Evolutionary conservation across 2,329 filamentous ascomycete genomes (phyloP).

Genomic region (Beauveria pseudobassiana): DNA sequence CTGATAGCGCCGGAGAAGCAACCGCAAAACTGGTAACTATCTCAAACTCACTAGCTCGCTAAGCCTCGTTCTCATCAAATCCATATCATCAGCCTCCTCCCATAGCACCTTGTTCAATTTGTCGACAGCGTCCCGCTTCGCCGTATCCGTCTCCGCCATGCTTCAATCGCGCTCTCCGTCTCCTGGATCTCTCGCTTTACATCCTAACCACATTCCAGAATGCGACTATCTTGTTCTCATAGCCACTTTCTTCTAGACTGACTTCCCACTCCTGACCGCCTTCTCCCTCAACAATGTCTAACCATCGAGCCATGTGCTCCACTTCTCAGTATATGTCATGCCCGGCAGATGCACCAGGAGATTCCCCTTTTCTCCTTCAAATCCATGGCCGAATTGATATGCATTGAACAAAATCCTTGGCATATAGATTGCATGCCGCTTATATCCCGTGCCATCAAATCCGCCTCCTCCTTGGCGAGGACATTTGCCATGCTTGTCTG

Average conservation of each 20-base stretch:
- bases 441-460: not conserved
- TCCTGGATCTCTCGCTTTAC: not conserved
- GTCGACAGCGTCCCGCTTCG: not conserved
- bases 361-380: too few relatives aligned
- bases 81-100: not conserved
- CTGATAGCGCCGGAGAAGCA: too few relatives aligned
- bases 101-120: not conserved
- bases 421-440: not conserved
- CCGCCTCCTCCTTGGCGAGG: not conserved
- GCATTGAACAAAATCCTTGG: too few relatives aligned
- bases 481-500: not conserved
- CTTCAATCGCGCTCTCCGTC: not conserved
- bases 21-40: too few relatives aligned
- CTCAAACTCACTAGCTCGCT: not conserved
- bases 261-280: too few relatives aligned
- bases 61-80: not conserved
- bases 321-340: too few relatives aligned
- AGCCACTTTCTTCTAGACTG: too few relatives aligned
- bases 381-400: too few relatives aligned
- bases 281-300: too few relatives aligned
- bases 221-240: too few relatives aligned
- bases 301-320: too few relatives aligned
- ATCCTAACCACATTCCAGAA: not conserved
- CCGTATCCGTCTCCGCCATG: not conserved
- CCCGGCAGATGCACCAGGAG: too few relatives aligned